phyloP scores from a whole-genome alignment of 2,329 filamentous ascomycete genomes.

The Penicillium aurantiogriseum region DNA sequence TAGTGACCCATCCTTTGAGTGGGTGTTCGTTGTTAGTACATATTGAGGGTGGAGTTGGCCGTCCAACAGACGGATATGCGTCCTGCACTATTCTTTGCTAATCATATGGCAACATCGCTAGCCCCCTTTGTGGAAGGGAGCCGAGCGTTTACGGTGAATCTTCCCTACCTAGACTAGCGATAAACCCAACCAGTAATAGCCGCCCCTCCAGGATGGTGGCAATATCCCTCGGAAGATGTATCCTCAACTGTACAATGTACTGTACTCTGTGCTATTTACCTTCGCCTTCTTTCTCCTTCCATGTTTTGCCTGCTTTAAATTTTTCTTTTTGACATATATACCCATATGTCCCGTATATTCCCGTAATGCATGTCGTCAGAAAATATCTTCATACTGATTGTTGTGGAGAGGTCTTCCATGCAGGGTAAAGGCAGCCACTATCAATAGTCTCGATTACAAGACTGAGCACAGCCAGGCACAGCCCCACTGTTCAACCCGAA shows the following conservation, averaged over 20 bases:
- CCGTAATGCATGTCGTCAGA: background rate
- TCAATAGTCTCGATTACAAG: conserved; percentile 2
- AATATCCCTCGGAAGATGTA: background rate
- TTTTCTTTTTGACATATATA: background rate
- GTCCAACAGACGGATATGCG: background rate
- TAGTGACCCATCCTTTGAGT: background rate
- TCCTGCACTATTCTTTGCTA: background rate
- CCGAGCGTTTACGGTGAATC: background rate
- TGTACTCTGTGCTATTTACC: background rate
- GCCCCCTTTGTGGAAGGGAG: background rate
- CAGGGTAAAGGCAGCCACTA: conserved; percentile 5
- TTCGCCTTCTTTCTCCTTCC: background rate
- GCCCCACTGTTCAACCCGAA: background rate
- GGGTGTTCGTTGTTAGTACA: background rate
- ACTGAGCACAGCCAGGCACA: background rate
- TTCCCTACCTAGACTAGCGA: background rate
- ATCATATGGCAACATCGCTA: background rate
- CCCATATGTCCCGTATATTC: background rate
- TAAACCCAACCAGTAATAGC: background rate
- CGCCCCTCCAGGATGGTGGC: background rate
- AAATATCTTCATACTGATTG: background rate
- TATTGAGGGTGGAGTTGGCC: background rate
- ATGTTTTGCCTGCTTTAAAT: background rate
- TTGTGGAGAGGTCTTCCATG: conserved; percentile 1
- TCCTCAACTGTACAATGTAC: background rate